A percentile compares a stretch with the other conserved stretches of the same genome.
These are phyloP conservation scores for Somion occarium DNA, from an alignment of 1,284 basidiomycete genomes.

Conservation along the genomic window DNA sequence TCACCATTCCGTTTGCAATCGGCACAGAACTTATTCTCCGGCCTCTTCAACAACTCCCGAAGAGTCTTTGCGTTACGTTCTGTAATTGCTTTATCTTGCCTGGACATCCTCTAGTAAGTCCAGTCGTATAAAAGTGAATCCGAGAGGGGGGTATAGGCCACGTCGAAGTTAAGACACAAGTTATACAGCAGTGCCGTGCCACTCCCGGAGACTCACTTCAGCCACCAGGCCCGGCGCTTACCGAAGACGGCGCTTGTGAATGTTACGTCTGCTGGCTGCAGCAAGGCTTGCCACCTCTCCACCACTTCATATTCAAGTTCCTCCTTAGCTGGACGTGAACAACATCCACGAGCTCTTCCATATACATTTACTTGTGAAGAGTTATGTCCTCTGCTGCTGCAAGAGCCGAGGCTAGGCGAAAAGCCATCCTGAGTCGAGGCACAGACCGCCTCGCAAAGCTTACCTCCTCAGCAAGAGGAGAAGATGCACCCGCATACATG, in stretches of 20 bases:
- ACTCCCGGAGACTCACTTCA: too few relatives aligned
- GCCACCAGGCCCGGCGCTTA: neutral
- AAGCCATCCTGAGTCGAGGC: constrained; percentile 66
- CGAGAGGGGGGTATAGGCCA: too few relatives aligned
- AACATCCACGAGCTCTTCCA: neutral
- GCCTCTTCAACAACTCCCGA: constrained; percentile 79
- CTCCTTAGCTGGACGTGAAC: neutral
- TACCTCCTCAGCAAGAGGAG: constrained; percentile 69
- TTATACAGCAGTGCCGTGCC: neutral
- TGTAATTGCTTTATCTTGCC: constrained; percentile 80
- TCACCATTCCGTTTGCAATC: constrained; percentile 92
- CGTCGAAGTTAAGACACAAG: constrained; percentile 4
- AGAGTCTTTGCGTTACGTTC: constrained; percentile 75
- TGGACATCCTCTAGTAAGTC: constrained; percentile 45
- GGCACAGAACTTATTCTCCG: constrained; percentile 92
- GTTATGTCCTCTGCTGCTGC: constrained; percentile 46
- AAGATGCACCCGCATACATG: constrained; percentile 57
- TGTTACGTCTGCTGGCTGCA: neutral
- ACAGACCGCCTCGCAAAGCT: constrained; percentile 70
- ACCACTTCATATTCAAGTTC: neutral
- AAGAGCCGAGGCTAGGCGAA: constrained; percentile 67
- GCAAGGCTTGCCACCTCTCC: neutral
- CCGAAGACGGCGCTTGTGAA: neutral
- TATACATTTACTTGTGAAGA: neutral
- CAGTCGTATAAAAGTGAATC: too few relatives aligned